Evolutionary conservation across 2,329 filamentous ascomycete species (phyloP).

Genomic region (Aspergillus tanneri): DNA sequence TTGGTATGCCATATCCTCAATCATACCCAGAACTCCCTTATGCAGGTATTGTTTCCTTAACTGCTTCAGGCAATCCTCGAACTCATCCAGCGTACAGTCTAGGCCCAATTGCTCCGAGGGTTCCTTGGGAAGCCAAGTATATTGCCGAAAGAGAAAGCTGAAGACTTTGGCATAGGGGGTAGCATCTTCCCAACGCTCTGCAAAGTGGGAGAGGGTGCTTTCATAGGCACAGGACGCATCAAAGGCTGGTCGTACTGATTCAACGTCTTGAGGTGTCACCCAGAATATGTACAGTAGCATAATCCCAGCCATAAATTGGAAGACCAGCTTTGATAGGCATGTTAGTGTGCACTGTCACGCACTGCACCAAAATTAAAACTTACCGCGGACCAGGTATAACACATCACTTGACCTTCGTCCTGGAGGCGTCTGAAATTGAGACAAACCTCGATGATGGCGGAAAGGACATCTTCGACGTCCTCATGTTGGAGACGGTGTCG

Average conservation of each 20-base stretch:
- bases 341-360: constrained; percentile 7
- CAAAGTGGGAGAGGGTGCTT: constrained; percentile 23
- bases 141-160: constrained; percentile 18
- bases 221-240: constrained; percentile 24
- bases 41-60: constrained; percentile 27
- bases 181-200: constrained; percentile 26
- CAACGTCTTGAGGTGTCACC: constrained; percentile 14
- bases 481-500: constrained; percentile 24
- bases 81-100: constrained; percentile 12
- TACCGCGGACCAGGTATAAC: constrained; percentile 32
- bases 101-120: neutral
- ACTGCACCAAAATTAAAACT: constrained; percentile 16
- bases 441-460: constrained; percentile 27
- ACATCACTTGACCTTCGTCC: constrained; percentile 31
- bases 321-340: constrained; percentile 20
- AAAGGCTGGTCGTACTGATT: constrained; percentile 13
- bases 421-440: constrained; percentile 27
- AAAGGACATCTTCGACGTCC: constrained; percentile 25
- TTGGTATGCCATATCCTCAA: constrained; percentile 27
- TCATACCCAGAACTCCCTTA: constrained; percentile 26
- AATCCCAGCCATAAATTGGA: constrained; percentile 28
- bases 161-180: constrained; percentile 23
- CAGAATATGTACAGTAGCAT: constrained; percentile 30
- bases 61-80: constrained; percentile 19
- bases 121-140: constrained; percentile 13